Evolutionary conservation across 345 rosid genomes (phyloP).

Genomic region (Psidium friedrichsthalianum): DNA sequence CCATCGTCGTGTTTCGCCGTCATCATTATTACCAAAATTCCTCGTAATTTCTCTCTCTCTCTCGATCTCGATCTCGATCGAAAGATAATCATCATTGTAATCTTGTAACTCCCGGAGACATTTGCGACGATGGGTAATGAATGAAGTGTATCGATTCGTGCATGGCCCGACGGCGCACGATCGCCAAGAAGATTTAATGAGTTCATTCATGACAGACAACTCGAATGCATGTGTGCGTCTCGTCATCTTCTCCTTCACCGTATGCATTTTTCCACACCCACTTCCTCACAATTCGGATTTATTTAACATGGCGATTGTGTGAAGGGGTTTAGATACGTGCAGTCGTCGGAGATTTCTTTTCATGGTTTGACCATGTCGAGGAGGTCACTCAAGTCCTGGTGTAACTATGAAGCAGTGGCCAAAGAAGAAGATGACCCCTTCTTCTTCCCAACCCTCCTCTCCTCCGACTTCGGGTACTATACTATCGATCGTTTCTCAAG

Average conservation of each 20-base stretch:
- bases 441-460: not conserved
- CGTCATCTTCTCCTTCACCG: not conserved
- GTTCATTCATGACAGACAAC: not conserved
- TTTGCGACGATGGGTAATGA: not conserved
- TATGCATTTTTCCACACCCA: not conserved
- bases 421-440: not conserved
- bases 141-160: not conserved
- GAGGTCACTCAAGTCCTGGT: not conserved
- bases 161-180: not conserved
- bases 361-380: not conserved
- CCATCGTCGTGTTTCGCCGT: not conserved
- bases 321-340: not conserved
- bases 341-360: not conserved
- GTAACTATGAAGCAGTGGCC: not conserved
- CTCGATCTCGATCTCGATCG: not conserved
- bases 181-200: not conserved
- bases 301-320: not conserved
- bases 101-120: not conserved
- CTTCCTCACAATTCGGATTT: not conserved
- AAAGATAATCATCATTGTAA: not conserved
- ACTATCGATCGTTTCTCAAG: too few relatives aligned
- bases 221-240: not conserved
- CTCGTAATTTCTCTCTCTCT: not conserved
- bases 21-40: not conserved
- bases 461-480: not conserved